phyloP scores from a whole-genome alignment of 257 asterid genomes.

The Solanum dulcamara region DNA sequence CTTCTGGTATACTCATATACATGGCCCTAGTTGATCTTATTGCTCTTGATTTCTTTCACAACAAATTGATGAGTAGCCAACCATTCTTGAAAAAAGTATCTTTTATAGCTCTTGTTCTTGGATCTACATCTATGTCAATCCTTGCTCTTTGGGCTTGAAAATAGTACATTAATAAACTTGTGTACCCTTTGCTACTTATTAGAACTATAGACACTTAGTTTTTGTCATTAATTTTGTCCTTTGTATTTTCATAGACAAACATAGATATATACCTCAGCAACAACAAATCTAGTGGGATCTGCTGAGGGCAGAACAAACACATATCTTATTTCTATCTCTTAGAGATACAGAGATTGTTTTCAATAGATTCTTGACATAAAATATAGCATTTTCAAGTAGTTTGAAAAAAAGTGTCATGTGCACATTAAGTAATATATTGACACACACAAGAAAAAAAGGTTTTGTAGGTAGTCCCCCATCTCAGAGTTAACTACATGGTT shows the following conservation, averaged over 20 bases:
- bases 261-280: neutral
- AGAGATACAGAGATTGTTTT: neutral
- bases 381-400: neutral
- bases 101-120: conserved; percentile 27
- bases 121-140: conserved; percentile 31
- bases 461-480: neutral
- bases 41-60: conserved; percentile 34
- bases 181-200: neutral
- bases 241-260: neutral
- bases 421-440: neutral
- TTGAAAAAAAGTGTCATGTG: neutral
- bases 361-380: neutral
- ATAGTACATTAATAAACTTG: neutral
- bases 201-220: neutral
- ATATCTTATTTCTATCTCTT: neutral
- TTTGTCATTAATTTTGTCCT: neutral
- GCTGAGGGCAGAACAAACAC: neutral
- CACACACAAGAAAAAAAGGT: neutral
- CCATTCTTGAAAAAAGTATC: conserved; percentile 20
- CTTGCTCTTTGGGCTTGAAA: conserved; percentile 37
- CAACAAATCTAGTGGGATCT: neutral
- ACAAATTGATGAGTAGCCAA: conserved; percentile 26
- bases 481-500: neutral
- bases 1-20: conserved; percentile 30
- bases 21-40: conserved; percentile 38